These are phyloP conservation scores for Phalaenopsis equestris DNA, from an alignment of 106 monocot genomes.

Conservation along the genomic window DNA sequence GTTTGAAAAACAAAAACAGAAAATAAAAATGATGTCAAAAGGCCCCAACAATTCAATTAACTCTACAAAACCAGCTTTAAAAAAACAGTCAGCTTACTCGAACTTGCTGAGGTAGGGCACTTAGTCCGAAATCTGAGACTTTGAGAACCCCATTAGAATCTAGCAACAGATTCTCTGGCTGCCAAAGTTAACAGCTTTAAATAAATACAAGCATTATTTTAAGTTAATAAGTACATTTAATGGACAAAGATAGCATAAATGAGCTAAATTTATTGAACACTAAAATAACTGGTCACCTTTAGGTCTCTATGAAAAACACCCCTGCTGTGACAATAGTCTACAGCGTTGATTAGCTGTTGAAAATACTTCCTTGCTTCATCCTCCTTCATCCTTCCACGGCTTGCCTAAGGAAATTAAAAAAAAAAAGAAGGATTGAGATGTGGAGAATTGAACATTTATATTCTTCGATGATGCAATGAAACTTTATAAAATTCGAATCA, in stretches of 20 bases:
- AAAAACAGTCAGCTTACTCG: conserved; percentile 25
- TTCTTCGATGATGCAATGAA: not conserved
- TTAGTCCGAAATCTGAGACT: conserved; percentile 93
- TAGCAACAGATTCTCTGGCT: conserved; percentile 72
- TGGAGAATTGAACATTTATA: not conserved
- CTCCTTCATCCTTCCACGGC: conserved; percentile 65
- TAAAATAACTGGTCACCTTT: conserved; percentile 39
- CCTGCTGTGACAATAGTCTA: conserved; percentile 95
- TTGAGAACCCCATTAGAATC: conserved; percentile 73
- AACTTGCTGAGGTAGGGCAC: conserved; percentile 86
- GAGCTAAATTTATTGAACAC: not conserved
- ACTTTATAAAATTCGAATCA: not conserved
- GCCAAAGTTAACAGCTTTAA: not conserved
- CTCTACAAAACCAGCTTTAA: not conserved
- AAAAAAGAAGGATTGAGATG: not conserved
- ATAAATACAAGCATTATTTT: not conserved
- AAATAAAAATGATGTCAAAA: too few relatives aligned
- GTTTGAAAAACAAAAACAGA: too few relatives aligned
- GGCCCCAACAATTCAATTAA: not conserved
- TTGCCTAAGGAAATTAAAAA: conserved; percentile 33
- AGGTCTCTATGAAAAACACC: conserved; percentile 89
- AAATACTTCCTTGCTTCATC: conserved; percentile 93
- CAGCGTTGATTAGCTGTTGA: conserved; percentile 89
- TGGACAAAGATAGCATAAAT: not conserved
- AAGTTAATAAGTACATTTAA: not conserved